A percentile compares a stretch with the other conserved stretches of the same genome.
These are phyloP conservation scores for Truncatella angustata DNA, from an alignment of 2,329 filamentous ascomycete species.

Conservation along the genomic window DNA sequence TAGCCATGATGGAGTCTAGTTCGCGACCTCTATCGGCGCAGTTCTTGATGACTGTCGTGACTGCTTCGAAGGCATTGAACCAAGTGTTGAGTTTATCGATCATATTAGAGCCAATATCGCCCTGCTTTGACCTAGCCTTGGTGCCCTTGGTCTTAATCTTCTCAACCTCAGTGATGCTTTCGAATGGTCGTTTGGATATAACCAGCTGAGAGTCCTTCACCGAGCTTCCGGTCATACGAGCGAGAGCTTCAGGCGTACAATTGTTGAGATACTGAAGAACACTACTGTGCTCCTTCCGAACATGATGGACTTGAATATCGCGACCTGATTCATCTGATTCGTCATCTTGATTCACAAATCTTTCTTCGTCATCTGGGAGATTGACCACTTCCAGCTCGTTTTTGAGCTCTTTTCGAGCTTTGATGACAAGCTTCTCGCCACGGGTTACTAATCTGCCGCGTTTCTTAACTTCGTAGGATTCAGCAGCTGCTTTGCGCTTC, in stretches of 20 bases:
- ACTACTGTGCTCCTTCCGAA: constrained; percentile 36
- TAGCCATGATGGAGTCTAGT: constrained; percentile 24
- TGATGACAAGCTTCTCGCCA: background rate
- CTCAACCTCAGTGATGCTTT: constrained; percentile 60
- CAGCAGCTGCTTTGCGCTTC: constrained; percentile 20
- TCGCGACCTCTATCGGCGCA: constrained; percentile 47
- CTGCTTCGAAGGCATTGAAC: constrained; percentile 43
- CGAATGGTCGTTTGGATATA: constrained; percentile 73
- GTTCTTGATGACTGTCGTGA: constrained; percentile 34
- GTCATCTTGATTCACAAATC: background rate
- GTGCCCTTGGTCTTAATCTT: constrained; percentile 48
- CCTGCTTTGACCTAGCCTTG: constrained; percentile 28
- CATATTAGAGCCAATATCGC: constrained; percentile 28
- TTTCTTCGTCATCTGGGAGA: background rate
- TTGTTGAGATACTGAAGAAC: constrained; percentile 82
- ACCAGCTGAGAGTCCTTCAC: constrained; percentile 68
- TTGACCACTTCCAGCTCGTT: constrained; percentile 11
- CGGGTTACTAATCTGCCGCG: background rate
- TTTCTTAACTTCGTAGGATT: constrained; percentile 2
- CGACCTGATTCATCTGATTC: constrained; percentile 9
- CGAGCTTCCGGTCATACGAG: constrained; percentile 76
- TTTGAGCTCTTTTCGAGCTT: constrained; percentile 8
- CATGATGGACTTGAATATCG: constrained; percentile 3
- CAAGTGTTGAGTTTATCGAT: constrained; percentile 42
- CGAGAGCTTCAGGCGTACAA: constrained; percentile 71